Conservation (phyloP, 1,284 basidiomycete species). For the Ceratobasidium sp. region DNA sequence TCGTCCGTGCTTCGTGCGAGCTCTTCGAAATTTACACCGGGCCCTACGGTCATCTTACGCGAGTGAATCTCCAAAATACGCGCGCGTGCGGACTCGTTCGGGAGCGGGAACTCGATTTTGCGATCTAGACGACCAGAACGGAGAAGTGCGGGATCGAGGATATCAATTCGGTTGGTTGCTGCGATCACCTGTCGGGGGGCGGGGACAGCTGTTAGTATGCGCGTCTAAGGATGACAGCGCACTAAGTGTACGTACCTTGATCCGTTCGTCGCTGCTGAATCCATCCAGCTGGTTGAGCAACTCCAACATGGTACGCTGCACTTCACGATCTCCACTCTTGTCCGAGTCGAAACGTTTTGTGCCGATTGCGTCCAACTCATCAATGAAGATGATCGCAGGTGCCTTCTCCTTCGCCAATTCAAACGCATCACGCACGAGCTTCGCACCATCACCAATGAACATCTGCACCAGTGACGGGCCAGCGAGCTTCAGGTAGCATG, state of each 20-base stretch:
- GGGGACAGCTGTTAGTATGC: too few relatives aligned
- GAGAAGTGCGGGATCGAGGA: constrained; percentile 91
- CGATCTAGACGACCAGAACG: constrained; percentile 98
- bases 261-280: constrained; percentile 98
- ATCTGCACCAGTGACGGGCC: constrained; percentile 99
- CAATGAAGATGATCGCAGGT: constrained; percentile 98
- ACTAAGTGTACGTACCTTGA: too few relatives aligned
- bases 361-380: constrained; percentile 99
- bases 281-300: constrained; percentile 98
- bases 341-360: constrained; percentile 96
- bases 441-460: constrained; percentile 99
- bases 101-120: constrained; percentile 97
- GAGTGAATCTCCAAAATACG: constrained; percentile 99
- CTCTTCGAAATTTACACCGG: constrained; percentile 97
- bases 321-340: constrained; percentile 97
- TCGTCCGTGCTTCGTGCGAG: constrained; percentile 98
- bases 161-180: constrained; percentile 91
- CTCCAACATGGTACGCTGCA: constrained; percentile 99
- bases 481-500: constrained; percentile 98
- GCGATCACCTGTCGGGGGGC: too few relatives aligned
- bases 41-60: constrained; percentile 91
- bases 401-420: constrained; percentile 98
- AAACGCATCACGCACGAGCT: constrained; percentile 97
- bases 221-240: too few relatives aligned
- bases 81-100: constrained; percentile 95